Percentiles rank a stretch among this genome's conserved stretches.
These are phyloP conservation scores for Picochlorum sp. DNA, from an alignment of 139 green algal species.

Conservation along the genomic window DNA sequence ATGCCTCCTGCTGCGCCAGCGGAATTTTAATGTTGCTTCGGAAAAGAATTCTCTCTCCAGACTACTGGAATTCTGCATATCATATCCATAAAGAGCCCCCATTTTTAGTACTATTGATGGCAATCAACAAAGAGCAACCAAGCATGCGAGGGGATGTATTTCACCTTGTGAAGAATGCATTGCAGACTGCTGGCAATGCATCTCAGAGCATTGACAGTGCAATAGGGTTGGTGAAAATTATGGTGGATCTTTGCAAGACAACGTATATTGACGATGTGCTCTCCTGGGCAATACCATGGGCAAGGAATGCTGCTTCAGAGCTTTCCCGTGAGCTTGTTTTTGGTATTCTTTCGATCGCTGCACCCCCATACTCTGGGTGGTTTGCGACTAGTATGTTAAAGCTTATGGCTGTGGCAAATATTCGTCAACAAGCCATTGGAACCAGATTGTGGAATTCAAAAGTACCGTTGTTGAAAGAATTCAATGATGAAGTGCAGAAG, in stretches of 20 bases:
- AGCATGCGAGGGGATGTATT: constrained; percentile 23
- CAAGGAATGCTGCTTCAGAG: constrained; percentile 21
- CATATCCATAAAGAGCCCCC: constrained; percentile 24
- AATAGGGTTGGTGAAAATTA: constrained; percentile 12
- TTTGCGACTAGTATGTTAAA: constrained; percentile 23
- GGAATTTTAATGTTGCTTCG: constrained; percentile 26
- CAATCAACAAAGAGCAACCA: constrained; percentile 28
- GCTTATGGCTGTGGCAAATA: neutral
- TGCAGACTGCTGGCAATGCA: neutral
- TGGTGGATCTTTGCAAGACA: constrained; percentile 6
- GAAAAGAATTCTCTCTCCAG: constrained; percentile 7
- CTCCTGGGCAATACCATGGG: constrained; percentile 27
- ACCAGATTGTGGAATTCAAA: constrained; percentile 10
- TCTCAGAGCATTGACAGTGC: constrained; percentile 5
- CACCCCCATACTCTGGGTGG: constrained; percentile 35
- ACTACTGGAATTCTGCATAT: constrained; percentile 32
- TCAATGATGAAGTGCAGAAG: constrained; percentile 16
- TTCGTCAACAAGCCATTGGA: constrained; percentile 10
- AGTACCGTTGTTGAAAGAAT: constrained; percentile 34
- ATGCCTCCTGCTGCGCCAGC: constrained; percentile 25
- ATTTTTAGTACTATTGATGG: constrained; percentile 28
- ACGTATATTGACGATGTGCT: constrained; percentile 15
- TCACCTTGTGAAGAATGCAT: neutral
- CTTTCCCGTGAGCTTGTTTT: constrained; percentile 39
- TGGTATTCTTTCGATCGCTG: constrained; percentile 21